Base-by-base conservation (phyloP, 169 alveolate species). In the Plasmodium vivax region DNA sequence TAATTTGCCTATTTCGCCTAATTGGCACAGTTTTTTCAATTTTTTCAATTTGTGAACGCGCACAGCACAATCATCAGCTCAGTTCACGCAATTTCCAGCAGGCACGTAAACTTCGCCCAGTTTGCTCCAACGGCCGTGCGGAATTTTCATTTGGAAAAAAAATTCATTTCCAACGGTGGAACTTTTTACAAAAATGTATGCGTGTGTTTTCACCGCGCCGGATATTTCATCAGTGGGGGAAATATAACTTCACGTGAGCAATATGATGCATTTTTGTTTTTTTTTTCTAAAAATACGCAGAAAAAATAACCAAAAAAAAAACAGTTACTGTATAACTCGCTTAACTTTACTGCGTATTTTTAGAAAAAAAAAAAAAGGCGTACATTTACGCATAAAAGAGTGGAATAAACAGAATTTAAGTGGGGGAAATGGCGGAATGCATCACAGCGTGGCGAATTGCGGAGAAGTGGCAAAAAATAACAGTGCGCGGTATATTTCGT, bases 81-180 rank as follows among this genome's bases (percentile, higher is more conserved):
- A 62, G 6, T 62, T 19, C 9, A 62, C 27, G 27, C 34, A 62
- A 62, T 62, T n/a, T 62, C 38, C 75, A 45, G 27, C 75, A 7
- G 27, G 27, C 75, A 19, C 36, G 34, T n/a, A n/a, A 16, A 62
- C 36, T 62, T 8, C n/a, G 75, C 75, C 14, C 36, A 62, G 75
- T n/a, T 62, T n/a, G 34, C 75, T 62, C 75, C 27, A 62, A 79
- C 36, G 43, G 54, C 54, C 23, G 27, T 30, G 72, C 27, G 30
- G 34, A 79, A 19, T 12, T 41, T 6, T 41, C 9, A 36, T 79
- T 38, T 79, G 19, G 27, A 41, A 38, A 38, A 38, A 47, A 19
- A 27, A 41, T 41, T 36, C 84, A 79, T 79, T 79, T 19, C 32
- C 84, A 79, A 79, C 68, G 84, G 84, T 41, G 75, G 30, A 62